Evolutionary conservation across 2,329 filamentous ascomycete genomes (phyloP).

Genomic region (Sarocladium oryzae): DNA sequence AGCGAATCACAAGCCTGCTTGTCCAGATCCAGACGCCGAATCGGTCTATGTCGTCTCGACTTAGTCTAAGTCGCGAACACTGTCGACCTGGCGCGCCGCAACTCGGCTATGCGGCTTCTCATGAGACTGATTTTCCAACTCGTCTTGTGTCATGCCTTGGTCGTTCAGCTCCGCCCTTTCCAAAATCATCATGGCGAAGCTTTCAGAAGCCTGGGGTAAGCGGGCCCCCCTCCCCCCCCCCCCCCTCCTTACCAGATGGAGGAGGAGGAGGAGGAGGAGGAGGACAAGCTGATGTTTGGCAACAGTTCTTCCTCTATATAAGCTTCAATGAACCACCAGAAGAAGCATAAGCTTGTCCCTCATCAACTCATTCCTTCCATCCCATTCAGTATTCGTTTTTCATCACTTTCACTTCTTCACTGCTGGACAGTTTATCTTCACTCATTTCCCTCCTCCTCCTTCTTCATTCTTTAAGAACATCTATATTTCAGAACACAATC

Average conservation of each 20-base stretch:
- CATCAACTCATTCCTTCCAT: neutral
- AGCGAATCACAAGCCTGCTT: too few relatives aligned
- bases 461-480: neutral
- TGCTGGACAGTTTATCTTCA: conserved; percentile 5
- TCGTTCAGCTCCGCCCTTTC: neutral
- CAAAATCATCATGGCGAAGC: neutral
- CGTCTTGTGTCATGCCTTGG: neutral
- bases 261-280: too few relatives aligned
- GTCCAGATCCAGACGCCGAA: neutral
- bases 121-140: neutral
- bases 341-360: neutral
- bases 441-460: neutral
- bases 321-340: neutral
- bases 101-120: neutral
- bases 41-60: neutral
- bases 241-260: too few relatives aligned
- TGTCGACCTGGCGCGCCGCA: neutral
- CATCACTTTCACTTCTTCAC: conserved; percentile 7
- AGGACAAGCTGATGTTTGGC: neutral
- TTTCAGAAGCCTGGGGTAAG: neutral
- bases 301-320: neutral
- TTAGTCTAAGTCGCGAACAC: neutral
- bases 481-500: neutral
- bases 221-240: too few relatives aligned
- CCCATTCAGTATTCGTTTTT: neutral